Evolutionary conservation across 2,329 filamentous ascomycete genomes (phyloP), one percentile per base, ranked within the genome.

Genomic region (Xylaria digitata): DNA sequence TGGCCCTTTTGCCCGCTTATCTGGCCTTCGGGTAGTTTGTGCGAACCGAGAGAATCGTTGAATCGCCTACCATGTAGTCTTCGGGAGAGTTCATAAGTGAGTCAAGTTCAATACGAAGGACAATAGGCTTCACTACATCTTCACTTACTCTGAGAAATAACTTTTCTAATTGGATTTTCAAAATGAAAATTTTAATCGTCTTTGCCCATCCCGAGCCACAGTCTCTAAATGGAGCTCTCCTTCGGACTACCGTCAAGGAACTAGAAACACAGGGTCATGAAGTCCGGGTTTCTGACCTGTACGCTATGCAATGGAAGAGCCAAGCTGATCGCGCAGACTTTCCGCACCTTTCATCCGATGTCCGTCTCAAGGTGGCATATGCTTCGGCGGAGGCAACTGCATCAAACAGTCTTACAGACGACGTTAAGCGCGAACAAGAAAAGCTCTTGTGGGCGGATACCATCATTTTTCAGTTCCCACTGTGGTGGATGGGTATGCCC

Each of bases 261-360:
- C 15, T 57, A 7, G 37, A 62, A 45, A 19, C 21, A 2, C 58
- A 57, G 15, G 57, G 50, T 15, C 63, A 65, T n/a, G 57, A 61
- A 3, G 50, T 65, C 5, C 23, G 46, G 17, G 43, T 65, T 7
- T 65, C 61, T 1, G 45, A 59, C 19, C 6, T 64, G 34, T 64
- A 64, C 30, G 61, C 53, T 23, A 64, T 64, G 55, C 17, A 59
- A 46, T 59, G 61, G 61, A 64, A 64, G 40, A 42, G 53, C 6
- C 46, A 59, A 21, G 40, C 54, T 8, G 61, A 64, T 26, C 61
- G 54, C 30, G 46, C 54, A 15, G 61, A 59, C 43, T 59, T 64
- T 40, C 37, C 48, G 15, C 46, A 54, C 13, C 45, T 59, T n/a
- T 26, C 46, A 1, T 23, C 54, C 9, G 55, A 64, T 9, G 34